Evolutionary conservation across 208 protist genomes (phyloP).

Genomic region (Trypanosomatidae sp.): DNA sequence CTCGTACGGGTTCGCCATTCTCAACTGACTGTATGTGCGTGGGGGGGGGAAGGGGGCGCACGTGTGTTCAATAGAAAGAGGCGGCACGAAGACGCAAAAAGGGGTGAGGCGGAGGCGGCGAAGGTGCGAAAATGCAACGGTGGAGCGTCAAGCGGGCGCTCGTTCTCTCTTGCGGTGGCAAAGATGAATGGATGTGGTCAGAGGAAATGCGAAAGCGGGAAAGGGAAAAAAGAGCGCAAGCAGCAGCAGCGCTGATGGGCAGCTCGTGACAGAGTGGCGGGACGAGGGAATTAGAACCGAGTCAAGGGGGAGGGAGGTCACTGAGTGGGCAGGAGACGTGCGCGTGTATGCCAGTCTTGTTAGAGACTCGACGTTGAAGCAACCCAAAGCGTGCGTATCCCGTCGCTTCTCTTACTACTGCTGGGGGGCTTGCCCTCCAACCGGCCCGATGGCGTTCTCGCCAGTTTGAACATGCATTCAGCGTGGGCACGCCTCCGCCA

Average conservation of each 20-base stretch:
- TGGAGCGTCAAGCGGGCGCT: neutral
- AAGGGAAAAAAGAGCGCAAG: neutral
- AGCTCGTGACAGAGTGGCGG: neutral
- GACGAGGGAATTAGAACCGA: neutral
- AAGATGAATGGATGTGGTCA: neutral
- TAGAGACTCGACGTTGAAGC: neutral
- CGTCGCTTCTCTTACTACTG: neutral
- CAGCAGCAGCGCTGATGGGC: neutral
- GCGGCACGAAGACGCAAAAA: neutral
- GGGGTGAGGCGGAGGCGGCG: neutral
- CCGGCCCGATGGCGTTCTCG: neutral
- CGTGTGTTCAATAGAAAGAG: neutral
- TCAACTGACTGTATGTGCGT: neutral
- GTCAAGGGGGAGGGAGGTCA: neutral
- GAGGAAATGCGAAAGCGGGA: neutral
- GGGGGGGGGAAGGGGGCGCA: neutral
- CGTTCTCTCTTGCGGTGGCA: neutral
- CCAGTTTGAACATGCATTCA: neutral
- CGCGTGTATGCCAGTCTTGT: neutral
- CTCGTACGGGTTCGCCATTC: constrained; percentile 72
- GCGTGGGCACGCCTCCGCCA: neutral
- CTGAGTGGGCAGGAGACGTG: neutral
- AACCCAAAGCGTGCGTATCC: neutral
- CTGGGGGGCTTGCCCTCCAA: neutral
- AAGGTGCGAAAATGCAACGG: neutral